Evolutionary conservation across 192 early-diverging fungal species (phyloP), one percentile per base, ranked within the genome.

Genomic region (Coemansia guatemalensis): DNA sequence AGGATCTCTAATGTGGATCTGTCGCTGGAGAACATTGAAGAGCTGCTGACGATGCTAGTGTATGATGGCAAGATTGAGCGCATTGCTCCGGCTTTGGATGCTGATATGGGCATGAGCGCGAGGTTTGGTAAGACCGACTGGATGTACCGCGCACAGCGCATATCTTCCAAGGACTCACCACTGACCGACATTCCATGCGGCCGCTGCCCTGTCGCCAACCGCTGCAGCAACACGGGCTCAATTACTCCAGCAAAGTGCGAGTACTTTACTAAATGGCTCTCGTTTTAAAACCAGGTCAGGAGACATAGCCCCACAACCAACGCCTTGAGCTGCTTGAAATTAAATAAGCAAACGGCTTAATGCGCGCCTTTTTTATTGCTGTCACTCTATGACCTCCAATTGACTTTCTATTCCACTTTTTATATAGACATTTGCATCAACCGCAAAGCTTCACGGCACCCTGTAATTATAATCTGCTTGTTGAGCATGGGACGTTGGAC

Each of bases 111-210:
- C n/a, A 75, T 71, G 26, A 78, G 75, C 44, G 81, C 85, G 14
- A 78, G 86, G 20, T 83, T 85, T 12, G 86, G 84, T 39, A 84
- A 65, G 56, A 62, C 64, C 5, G 82, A 90, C 35, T 91, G 83
- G 78, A 88, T 88, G 76, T 93, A 93, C 68, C 86, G 86, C 52
- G 89, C 89, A n/a, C 64, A 90, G 8, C 74, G 86, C 14, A 81
- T 75, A 20, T 68, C 73, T 30, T 60, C 53, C 39, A 74, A 64
- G 17, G 74, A 81, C 25, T 86, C 85, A 21, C 85, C 88, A 11
- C 78, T 86, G 65, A 87, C 90, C 25, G 91, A 93, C 48, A 83
- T 88, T 8, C 95, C 95, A 3, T 98, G 96, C 65, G 96, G 96
- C 5, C 83, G 79, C 26, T 98, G 96, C 62, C 92, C 94, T 14